phyloP scores from a whole-genome alignment of 371 early-diverging fungal species.

The Nematocida sp. region DNA sequence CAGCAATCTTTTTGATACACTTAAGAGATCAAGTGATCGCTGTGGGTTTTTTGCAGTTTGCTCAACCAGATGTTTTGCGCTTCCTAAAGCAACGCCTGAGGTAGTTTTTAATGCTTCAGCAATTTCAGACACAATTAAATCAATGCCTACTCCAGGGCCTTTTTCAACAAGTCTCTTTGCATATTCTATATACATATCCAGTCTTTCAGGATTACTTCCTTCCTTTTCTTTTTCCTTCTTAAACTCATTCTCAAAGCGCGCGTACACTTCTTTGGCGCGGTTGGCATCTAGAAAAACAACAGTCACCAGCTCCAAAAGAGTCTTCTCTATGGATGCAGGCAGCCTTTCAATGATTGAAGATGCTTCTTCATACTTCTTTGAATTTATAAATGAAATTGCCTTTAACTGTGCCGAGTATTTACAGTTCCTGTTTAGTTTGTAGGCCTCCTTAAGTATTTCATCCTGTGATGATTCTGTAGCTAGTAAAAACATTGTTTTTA shows the following conservation, averaged over 20 bases:
- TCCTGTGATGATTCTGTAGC: conserved; percentile 4
- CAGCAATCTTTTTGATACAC: conserved; percentile 10
- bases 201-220: conserved; percentile 2
- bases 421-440: conserved; percentile 44
- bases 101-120: conserved; percentile 1
- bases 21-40: not conserved
- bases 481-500: conserved; percentile 9
- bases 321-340: conserved; percentile 1
- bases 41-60: conserved; percentile 8
- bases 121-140: conserved; percentile 26
- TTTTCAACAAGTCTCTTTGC: conserved; percentile 23
- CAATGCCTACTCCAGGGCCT: conserved; percentile 19
- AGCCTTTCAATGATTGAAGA: not conserved
- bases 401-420: conserved; percentile 17
- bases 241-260: not conserved
- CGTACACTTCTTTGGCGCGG: not conserved
- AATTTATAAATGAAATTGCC: conserved; percentile 14
- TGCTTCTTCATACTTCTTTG: conserved; percentile 43
- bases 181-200: conserved; percentile 5
- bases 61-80: conserved; percentile 16
- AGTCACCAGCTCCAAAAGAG: conserved; percentile 12
- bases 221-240: conserved; percentile 3
- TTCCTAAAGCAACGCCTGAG: conserved; percentile 18
- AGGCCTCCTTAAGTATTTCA: conserved; percentile 44
- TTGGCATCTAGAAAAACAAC: not conserved